Evolutionary conservation across 176 grass and related monocot species (phyloP).

Genomic region (Carex cristatella): DNA sequence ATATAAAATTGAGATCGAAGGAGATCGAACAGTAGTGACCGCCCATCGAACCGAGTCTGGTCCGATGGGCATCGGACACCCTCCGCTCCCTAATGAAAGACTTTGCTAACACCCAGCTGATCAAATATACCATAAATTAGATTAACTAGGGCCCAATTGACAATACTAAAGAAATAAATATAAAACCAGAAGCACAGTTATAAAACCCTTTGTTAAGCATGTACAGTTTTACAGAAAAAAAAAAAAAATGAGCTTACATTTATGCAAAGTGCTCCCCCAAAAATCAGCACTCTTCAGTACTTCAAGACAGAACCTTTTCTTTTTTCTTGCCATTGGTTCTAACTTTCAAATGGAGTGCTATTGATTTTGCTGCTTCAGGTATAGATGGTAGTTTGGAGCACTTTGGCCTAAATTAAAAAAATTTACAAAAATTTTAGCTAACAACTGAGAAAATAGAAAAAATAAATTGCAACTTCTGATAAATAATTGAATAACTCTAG

Average conservation of each 20-base stretch:
- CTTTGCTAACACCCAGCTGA: too few species aligned
- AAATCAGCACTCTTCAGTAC: neutral
- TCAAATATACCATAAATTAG: too few species aligned
- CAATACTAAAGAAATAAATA: too few species aligned
- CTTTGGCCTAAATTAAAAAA: conserved; percentile 25
- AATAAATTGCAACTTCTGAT: neutral
- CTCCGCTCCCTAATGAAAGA: too few species aligned
- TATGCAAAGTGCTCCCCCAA: conserved; percentile 11
- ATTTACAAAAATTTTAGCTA: conserved; percentile 8
- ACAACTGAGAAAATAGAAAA: neutral
- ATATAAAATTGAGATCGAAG: too few species aligned
- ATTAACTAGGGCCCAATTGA: too few species aligned
- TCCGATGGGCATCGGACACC: too few species aligned
- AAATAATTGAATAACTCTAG: conserved; percentile 2
- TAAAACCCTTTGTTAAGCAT: too few species aligned
- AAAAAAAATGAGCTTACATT: conserved; percentile 15
- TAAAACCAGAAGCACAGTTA: too few species aligned
- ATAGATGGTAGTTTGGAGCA: conserved; percentile 39
- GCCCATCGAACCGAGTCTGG: too few species aligned
- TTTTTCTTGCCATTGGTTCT: conserved; percentile 34
- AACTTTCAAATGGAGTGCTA: conserved; percentile 32
- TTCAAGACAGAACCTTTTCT: conserved; percentile 30
- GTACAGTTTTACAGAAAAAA: too few species aligned
- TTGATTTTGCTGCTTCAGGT: conserved; percentile 27
- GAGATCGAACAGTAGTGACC: too few species aligned